These are phyloP conservation scores for Lactarius trivialis DNA, from an alignment of 768 basidiomycete genomes.

Conservation along the genomic window DNA sequence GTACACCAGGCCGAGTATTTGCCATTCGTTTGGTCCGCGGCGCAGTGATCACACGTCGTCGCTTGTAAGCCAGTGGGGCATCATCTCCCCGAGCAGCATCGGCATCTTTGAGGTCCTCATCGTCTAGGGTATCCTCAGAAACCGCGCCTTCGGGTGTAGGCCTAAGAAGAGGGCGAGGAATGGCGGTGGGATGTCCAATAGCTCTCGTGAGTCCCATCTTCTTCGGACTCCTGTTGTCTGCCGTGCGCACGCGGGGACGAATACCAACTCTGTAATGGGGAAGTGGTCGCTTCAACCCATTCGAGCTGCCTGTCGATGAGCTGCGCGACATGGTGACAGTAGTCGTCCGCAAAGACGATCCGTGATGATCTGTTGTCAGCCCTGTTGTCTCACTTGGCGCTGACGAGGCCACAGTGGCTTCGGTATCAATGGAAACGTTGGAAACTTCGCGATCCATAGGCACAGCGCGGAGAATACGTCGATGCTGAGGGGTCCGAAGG, in stretches of 20 bases:
- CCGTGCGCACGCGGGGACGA: conserved; percentile 9
- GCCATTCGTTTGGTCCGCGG: background rate
- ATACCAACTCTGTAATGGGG: conserved; percentile 17
- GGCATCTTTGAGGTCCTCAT: conserved; percentile 10
- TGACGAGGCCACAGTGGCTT: conserved; percentile 25
- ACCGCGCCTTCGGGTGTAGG: conserved; percentile 6
- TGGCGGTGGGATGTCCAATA: conserved; percentile 4
- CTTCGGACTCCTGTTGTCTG: conserved; percentile 8
- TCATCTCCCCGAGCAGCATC: background rate
- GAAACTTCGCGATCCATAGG: conserved; percentile 22
- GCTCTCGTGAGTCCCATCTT: conserved; percentile 3
- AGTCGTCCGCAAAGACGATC: conserved; percentile 29
- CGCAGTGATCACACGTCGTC: conserved; percentile 11
- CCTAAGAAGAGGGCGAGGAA: conserved; percentile 7
- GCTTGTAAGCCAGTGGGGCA: conserved; percentile 12
- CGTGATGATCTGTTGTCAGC: conserved; percentile 29
- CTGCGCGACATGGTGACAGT: conserved; percentile 26
- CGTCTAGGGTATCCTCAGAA: conserved; percentile 22
- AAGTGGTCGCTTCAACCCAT: conserved; percentile 27
- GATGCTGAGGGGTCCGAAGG: conserved; percentile 51
- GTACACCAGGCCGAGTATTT: conserved; percentile 5
- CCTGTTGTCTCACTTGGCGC: conserved; percentile 24
- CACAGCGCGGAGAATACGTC: conserved; percentile 23
- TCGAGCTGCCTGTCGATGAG: conserved; percentile 22
- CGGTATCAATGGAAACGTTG: conserved; percentile 19